Percentiles rank a stretch among this genome's conserved stretches.
phyloP scores from a whole-genome alignment of 176 grass and related monocot species.

The maize (Zea mays) region Zm-B73-REFERENCE-NAM-5.0 NC_050096.1:65898501-65899000 shows the following conservation, averaged over 20 bases:
- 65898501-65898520: constrained; percentile 10
- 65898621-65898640: constrained; percentile 5
- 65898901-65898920: background rate
- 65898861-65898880: background rate
- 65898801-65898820: background rate
- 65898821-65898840: constrained; percentile 7
- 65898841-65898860: background rate
- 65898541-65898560: constrained; percentile 28
- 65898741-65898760: constrained; percentile 34
- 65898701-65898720: background rate
- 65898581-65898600: constrained; percentile 30
- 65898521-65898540: constrained; percentile 18
- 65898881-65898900: constrained; percentile 3
- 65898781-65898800: background rate
- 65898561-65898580: constrained; percentile 20
- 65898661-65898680: background rate
- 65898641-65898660: background rate
- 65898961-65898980: constrained; percentile 48
- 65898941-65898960: constrained; percentile 39
- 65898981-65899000: constrained; percentile 74
- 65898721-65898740: constrained; percentile 9
- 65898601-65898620: constrained; percentile 4
- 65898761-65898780: background rate
- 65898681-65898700: constrained; percentile 14
- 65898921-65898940: constrained; percentile 14